Evolutionary conservation across 805 yeast species (phyloP), one percentile per base, ranked within the genome.

Genomic region (Barnettozyma botsteinii): DNA sequence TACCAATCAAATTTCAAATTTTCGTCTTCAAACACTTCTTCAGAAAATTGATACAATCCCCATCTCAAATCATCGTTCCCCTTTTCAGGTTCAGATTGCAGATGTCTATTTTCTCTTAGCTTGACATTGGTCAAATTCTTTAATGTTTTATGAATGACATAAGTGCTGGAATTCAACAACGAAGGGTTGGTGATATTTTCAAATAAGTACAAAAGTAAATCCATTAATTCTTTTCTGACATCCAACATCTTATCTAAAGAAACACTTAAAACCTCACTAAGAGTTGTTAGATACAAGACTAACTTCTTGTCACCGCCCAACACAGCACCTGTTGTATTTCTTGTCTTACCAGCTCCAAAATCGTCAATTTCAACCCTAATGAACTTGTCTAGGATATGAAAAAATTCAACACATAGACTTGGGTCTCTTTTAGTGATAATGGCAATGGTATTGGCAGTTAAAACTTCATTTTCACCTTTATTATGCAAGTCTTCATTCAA

Each of bases 321-420:
- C 20, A 83, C 68, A 23, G 83, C 89, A 7, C 72, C 65, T 0
- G 81, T 76, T 5, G 69, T 77, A 31, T 59, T 72, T 56, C 96
- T 72, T 0, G 79, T 65, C 1, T 73, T 61, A 4, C 97, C 98
- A 0, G 97, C 97, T 47, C 89, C 97, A 48, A 88, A 29, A 48
- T 80, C 85, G 10, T 65, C 64, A 17, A 91, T 68, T 54, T 91
- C 95, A 25, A 71, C 76, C 27, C 68, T 65, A 20, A 89, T 78
- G 38, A 71, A 71, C 5, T 66, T 45, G n/a, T 55, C 46, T 20
- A 66, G 38, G 9, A 42, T 45, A 1, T 47, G 36, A 38, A 64
- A 60, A 11, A 63, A 47, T n/a, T 40, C 40, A 5, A 19, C 18
- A 14, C 64, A 51, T 20, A 56, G 33, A 0, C 44, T 20, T 9